Evolutionary conservation across 2,329 filamentous ascomycete species (phyloP), one percentile per base, ranked within the genome.

Genomic region (Claviceps pazoutovae): DNA sequence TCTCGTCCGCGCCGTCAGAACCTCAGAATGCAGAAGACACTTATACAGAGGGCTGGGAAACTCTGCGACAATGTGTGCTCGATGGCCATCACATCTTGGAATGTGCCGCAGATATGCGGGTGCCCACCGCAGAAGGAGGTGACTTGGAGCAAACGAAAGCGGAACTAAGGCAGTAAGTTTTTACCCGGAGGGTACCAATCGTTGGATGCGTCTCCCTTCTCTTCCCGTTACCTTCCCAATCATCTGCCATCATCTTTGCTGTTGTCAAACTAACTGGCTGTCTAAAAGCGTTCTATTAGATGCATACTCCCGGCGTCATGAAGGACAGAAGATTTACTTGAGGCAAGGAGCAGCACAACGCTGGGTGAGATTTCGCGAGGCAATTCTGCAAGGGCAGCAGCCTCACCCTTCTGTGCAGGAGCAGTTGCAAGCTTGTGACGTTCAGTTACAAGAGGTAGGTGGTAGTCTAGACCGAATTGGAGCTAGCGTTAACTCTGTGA

Each of bases 21-120:
- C 78, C 80, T 7, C 60, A 66, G 3, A 66, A 79, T 64, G 66
- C 69, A 53, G 73, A 77, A 50, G 80, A 83, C 60, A 80, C 81
- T 60, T 76, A 79, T 64, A 80, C 79, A 13, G 78, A 82, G 56
- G 80, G 80, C 21, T 84, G 79, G 78, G 72, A 75, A 4, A 74
- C 74, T 16, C 67, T 84, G 49, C 74, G 80, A 43, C 80, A 84
- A 65, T 83, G 79, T 66, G 70, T 73, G 49, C 61, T 80, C 43
- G 80, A 83, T 58, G 80, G 80, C 6, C 79, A 81, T 60, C 73
- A 81, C 65, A 82, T 84, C 57, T 72, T 83, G 55, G 79, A 83
- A 60, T 79, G 76, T 59, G 79, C 77, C 21, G 79, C 79, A 42
- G 80, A 83, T 63, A 79, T 78, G 16, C 71, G 70, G 50, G 79